Evolutionary conservation across 345 rosid genomes (phyloP).

Genomic region (Pelargonium nanum): DNA sequence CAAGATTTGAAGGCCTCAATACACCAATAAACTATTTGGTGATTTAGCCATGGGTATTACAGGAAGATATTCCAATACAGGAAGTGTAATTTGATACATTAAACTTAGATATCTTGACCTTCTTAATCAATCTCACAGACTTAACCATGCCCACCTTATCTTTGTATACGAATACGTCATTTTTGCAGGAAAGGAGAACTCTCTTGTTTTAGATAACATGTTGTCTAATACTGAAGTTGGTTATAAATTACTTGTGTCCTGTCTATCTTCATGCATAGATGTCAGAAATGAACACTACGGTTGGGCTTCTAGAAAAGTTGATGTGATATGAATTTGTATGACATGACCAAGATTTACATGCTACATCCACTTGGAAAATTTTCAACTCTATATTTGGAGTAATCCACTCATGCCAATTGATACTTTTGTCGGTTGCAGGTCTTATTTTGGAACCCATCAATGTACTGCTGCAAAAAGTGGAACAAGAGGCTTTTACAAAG

Average conservation of each 20-base stretch:
- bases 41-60: too few species aligned
- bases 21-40: too few species aligned
- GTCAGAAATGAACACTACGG: neutral
- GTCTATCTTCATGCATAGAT: neutral
- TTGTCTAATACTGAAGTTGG: neutral
- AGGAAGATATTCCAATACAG: neutral
- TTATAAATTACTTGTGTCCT: neutral
- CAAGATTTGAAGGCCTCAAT: too few species aligned
- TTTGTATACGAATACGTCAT: neutral
- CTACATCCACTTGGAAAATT: neutral
- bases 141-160: neutral
- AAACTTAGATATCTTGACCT: neutral
- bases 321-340: neutral
- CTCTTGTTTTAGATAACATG: neutral
- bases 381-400: neutral
- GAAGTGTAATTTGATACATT: too few species aligned
- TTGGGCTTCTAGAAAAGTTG: neutral
- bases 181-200: neutral
- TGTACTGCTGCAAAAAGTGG: slow-evolving; percentile 56
- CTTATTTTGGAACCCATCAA: slow-evolving; percentile 51
- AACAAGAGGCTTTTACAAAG: slow-evolving; percentile 71
- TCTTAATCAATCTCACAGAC: neutral
- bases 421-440: slow-evolving; percentile 28
- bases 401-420: neutral
- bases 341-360: neutral